Evolutionary conservation across 495 filamentous ascomycete genomes (phyloP).

Genomic region (Pyrenula massariospora): DNA sequence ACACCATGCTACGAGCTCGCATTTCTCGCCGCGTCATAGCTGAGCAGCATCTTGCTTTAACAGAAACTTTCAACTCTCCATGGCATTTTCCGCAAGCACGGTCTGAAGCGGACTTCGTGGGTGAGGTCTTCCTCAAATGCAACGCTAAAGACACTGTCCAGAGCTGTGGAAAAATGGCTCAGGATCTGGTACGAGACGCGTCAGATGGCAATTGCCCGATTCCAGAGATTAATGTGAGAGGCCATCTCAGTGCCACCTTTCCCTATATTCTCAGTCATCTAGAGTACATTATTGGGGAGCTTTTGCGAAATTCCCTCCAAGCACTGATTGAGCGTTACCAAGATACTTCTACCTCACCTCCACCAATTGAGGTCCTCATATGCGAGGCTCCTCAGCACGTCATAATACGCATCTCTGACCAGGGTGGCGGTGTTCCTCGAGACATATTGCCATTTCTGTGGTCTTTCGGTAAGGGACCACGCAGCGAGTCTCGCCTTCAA

Average conservation of each 20-base stretch:
- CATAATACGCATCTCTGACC: conserved; percentile 90
- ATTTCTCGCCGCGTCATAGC: conserved; percentile 95
- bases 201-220: conserved; percentile 58
- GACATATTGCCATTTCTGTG: conserved; percentile 84
- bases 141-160: conserved; percentile 83
- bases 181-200: conserved; percentile 54
- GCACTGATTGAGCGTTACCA: conserved; percentile 66
- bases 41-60: conserved; percentile 93
- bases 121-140: conserved; percentile 91
- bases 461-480: conserved; percentile 89
- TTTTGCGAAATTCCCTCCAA: conserved; percentile 90
- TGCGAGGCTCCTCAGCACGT: conserved; percentile 94
- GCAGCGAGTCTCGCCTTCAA: conserved; percentile 56
- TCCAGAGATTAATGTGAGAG: conserved; percentile 73
- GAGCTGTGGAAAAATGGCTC: conserved; percentile 62
- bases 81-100: conserved; percentile 75
- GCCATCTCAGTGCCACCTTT: conserved; percentile 81
- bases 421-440: conserved; percentile 79
- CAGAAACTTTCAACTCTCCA: conserved; percentile 85
- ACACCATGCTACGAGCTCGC: conserved; percentile 76
- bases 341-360: conserved; percentile 33
- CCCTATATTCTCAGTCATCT: conserved; percentile 93
- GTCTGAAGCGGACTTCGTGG: conserved; percentile 73
- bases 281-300: conserved; percentile 93
- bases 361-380: conserved; percentile 85